These are phyloP conservation scores for Andrographis paniculata DNA, from an alignment of 305 asterid species.

Conservation along the genomic window DNA sequence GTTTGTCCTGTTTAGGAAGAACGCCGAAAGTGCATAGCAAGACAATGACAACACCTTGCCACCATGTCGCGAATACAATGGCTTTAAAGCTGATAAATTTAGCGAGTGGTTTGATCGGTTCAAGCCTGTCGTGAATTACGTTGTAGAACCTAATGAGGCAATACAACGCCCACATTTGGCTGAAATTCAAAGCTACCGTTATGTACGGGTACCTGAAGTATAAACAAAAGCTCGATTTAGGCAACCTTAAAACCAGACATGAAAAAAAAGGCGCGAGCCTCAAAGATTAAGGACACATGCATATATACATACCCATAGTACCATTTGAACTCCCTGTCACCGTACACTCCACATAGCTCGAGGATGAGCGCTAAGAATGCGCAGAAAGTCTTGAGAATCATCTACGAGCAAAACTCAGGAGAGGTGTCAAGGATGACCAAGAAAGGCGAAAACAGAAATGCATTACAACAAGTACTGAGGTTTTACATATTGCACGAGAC, in stretches of 20 bases:
- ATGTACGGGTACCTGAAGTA: conserved; percentile 71
- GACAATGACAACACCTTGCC: conserved; percentile 95
- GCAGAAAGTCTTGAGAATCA: conserved; percentile 83
- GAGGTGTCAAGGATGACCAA: not conserved
- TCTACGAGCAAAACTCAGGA: conserved; percentile 36
- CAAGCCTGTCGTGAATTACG: conserved; percentile 58
- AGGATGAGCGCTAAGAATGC: conserved; percentile 67
- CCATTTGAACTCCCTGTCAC: conserved; percentile 92
- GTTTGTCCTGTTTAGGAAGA: conserved; percentile 51
- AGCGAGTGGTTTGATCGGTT: conserved; percentile 74
- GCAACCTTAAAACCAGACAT: too few relatives aligned
- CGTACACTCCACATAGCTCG: conserved; percentile 78
- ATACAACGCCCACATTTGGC: conserved; percentile 94
- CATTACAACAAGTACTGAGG: conserved; percentile 3
- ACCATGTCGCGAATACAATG: conserved; percentile 95
- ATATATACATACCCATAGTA: conserved; percentile 85
- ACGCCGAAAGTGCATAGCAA: conserved; percentile 45
- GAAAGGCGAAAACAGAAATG: not conserved
- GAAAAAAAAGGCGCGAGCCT: too few relatives aligned
- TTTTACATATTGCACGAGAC: conserved; percentile 83
- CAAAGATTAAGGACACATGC: too few relatives aligned
- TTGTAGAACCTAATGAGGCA: conserved; percentile 87
- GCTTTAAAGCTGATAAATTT: conserved; percentile 94
- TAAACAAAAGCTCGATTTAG: too few relatives aligned
- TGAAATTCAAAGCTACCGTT: conserved; percentile 64